Base-by-base conservation (phyloP, 495 filamentous ascomycete genomes). In the Penicillium silybi region DNA sequence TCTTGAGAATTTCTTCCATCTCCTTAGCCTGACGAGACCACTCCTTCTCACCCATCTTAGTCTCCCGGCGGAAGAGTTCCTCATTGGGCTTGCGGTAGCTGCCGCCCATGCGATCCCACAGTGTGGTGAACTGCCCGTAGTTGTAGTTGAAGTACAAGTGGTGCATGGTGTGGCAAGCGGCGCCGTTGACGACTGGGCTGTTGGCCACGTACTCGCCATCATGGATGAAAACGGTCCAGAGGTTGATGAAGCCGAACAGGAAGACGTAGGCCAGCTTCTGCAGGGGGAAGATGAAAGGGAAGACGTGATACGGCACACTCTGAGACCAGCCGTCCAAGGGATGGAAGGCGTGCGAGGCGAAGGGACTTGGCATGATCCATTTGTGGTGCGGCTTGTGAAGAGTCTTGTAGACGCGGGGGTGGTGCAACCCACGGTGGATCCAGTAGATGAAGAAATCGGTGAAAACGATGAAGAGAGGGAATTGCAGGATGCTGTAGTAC, bases 71-170 rank as follows among this genome's bases (percentile, higher is more conserved):
- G 78, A 97, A 97, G 52, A 96, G 77, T 62, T 90, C 90, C 52
- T 83, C 81, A 55, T 95, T 95, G 9, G 92, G 92, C 73, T 85
- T 80, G 52, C 91, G 79, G 75, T 96, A 97, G 70, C 86, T 93
- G 44, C 87, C 87, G 52, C 90, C 89, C 29, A 97, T 63, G 43
- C 93, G 84, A 64, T 97, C 92, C 92, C 92, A 97, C 27, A 96
- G 72, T 5, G 93, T 97, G 3, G 89, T 95, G 74, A 90, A 97
- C 67, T 97, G 92, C 51, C 93, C 92, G 57, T 96, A 97, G 75
- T 96, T 97, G 80, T 90, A 96, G 75, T 95, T 95, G 83, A 97
- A 97, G 70, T 95, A 95, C n/a, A 95, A 72, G 66, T 97, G 92
- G 68, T 97, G 91, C 87, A 91, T 88, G 11, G 90, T 92, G 71